These are phyloP conservation scores for Solanum piurae DNA, from an alignment of 257 asterid genomes.

Conservation along the genomic window DNA sequence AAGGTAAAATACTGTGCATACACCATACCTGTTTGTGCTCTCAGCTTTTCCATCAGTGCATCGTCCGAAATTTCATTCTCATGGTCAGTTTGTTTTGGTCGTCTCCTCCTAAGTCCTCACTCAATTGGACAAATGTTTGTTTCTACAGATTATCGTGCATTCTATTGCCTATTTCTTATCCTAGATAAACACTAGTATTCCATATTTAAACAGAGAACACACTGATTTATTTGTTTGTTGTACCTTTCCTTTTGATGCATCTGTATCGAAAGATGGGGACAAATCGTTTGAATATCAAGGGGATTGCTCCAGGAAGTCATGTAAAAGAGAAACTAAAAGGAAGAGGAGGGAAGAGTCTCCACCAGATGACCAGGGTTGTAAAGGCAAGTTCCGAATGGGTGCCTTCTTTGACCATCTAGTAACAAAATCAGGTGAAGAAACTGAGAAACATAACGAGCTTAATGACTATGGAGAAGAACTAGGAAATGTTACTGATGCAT, in stretches of 20 bases:
- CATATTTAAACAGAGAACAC: not conserved
- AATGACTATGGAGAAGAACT: not conserved
- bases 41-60: not conserved
- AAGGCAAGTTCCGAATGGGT: not conserved
- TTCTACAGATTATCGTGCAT: not conserved
- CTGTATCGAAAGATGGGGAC: not conserved
- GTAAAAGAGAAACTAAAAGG: not conserved
- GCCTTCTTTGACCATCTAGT: not conserved
- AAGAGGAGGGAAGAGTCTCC: not conserved
- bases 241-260: not conserved
- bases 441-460: not conserved
- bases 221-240: not conserved
- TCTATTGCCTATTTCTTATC: not conserved
- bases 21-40: not conserved
- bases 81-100: not conserved
- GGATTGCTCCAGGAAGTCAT: not conserved
- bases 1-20: not conserved
- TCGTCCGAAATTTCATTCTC: not conserved
- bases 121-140: not conserved
- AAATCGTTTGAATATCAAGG: not conserved
- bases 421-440: not conserved
- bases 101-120: not conserved
- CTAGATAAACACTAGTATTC: not conserved
- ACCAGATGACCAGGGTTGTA: not conserved
- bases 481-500: not conserved